Evolutionary conservation across 768 basidiomycete species (phyloP).

Genomic region (Collybia sp.): DNA sequence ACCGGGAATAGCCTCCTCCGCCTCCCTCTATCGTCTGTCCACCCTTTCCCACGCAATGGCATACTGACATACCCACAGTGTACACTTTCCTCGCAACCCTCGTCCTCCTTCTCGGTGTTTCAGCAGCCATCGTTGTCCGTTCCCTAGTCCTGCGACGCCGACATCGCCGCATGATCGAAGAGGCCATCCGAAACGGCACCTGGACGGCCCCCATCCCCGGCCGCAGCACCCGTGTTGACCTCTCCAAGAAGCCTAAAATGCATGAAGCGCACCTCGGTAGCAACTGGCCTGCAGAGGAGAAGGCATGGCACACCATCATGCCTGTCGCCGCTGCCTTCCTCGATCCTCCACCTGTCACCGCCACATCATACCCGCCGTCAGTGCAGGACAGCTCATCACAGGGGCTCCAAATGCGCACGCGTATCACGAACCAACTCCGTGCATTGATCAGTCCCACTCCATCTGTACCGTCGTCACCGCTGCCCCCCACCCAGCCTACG

Average conservation of each 20-base stretch:
- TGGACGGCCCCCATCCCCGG: constrained; percentile 40
- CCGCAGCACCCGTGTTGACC: constrained; percentile 26
- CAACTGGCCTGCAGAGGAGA: constrained; percentile 6
- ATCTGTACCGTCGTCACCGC: constrained; percentile 8
- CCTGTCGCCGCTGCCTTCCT: constrained; percentile 27
- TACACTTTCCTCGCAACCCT: constrained; percentile 60
- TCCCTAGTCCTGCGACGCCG: constrained; percentile 62
- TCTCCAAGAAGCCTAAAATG: constrained; percentile 41
- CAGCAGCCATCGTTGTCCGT: constrained; percentile 60
- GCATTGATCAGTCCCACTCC: constrained; percentile 15
- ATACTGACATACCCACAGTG: constrained; percentile 17
- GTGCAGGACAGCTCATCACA: background rate
- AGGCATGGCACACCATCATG: constrained; percentile 28
- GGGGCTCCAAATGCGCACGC: background rate
- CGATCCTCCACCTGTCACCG: constrained; percentile 1
- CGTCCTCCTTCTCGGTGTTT: constrained; percentile 62
- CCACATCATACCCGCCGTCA: background rate
- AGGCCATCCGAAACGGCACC: constrained; percentile 62
- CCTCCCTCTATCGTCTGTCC: background rate
- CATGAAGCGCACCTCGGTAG: constrained; percentile 40
- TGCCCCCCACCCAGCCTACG: constrained; percentile 7
- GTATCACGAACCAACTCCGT: background rate
- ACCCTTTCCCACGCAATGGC: background rate
- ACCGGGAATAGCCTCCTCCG: background rate
- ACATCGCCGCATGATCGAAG: constrained; percentile 52